Percentiles rank a stretch among this genome's conserved stretches.
phyloP scores from a whole-genome alignment of 495 filamentous ascomycete genomes.

The Talaromyces thailandensis region DNA sequence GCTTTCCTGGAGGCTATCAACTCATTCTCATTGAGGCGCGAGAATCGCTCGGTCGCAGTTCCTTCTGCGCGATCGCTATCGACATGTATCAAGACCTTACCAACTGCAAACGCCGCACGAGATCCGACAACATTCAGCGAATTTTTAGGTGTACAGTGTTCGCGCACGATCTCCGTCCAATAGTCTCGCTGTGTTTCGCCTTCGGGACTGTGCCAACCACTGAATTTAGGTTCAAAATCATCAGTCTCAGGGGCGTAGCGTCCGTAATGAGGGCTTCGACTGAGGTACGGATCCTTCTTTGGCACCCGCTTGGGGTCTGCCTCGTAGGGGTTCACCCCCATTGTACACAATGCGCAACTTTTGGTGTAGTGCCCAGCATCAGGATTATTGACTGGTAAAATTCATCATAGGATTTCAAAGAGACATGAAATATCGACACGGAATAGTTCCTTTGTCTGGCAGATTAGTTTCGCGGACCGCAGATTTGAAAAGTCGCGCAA shows the following conservation, averaged over 20 bases:
- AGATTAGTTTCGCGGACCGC: neutral
- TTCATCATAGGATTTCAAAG: neutral
- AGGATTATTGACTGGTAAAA: neutral
- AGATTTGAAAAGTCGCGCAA: neutral
- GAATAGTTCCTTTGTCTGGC: neutral
- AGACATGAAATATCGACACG: neutral
- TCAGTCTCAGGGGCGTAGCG: conserved; percentile 28
- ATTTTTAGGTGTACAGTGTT: conserved; percentile 23
- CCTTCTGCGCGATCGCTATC: conserved; percentile 20
- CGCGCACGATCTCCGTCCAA: conserved; percentile 26
- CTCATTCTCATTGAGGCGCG: conserved; percentile 53
- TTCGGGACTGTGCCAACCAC: conserved; percentile 26
- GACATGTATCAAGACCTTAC: conserved; percentile 31
- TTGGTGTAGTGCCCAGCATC: neutral
- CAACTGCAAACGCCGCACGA: conserved; percentile 29
- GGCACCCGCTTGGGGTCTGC: conserved; percentile 23
- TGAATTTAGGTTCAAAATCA: conserved; percentile 30
- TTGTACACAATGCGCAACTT: neutral
- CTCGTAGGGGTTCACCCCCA: conserved; percentile 25
- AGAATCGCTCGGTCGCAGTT: conserved; percentile 21
- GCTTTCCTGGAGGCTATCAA: conserved; percentile 28
- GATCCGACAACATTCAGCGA: conserved; percentile 24
- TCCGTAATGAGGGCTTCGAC: conserved; percentile 30
- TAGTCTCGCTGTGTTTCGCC: conserved; percentile 15
- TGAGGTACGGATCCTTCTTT: conserved; percentile 27